A percentile compares a stretch with the other conserved stretches of the same genome.
phyloP scores from a whole-genome alignment of 225 moss, liverwort and hornwort genomes.

The Climacium dendroides region DNA sequence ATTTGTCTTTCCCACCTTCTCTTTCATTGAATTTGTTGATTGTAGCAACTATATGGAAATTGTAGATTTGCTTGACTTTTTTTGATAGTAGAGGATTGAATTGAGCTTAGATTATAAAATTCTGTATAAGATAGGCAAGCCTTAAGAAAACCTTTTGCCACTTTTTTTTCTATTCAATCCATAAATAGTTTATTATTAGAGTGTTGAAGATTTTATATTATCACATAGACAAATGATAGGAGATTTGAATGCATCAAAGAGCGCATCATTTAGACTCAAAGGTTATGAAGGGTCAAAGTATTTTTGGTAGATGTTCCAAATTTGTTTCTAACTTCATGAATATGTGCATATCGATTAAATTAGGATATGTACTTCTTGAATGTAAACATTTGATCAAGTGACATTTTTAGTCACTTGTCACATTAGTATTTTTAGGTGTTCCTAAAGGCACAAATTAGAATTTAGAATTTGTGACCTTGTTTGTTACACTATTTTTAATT shows the following conservation, averaged over 20 bases:
- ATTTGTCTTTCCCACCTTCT: neutral
- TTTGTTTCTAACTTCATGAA: too few relatives aligned
- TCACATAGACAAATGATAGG: neutral
- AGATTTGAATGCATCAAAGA: neutral
- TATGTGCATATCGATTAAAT: too few relatives aligned
- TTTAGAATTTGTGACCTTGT: too few relatives aligned
- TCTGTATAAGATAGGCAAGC: neutral
- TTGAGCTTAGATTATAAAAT: neutral
- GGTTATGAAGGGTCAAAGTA: neutral
- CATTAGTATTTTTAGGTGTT: too few relatives aligned
- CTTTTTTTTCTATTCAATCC: neutral
- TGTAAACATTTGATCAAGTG: too few relatives aligned
- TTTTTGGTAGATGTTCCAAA: too few relatives aligned
- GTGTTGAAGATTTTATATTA: neutral
- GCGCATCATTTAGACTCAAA: neutral
- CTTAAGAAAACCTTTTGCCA: accelerated
- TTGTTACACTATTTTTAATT: too few relatives aligned
- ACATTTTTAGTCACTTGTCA: too few relatives aligned
- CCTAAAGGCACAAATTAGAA: too few relatives aligned
- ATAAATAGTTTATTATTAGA: neutral
- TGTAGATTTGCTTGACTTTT: neutral
- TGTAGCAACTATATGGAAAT: neutral
- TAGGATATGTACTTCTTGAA: too few relatives aligned
- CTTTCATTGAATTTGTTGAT: too few relatives aligned
- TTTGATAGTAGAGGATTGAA: neutral